Evolutionary conservation across 2,329 filamentous ascomycete species (phyloP).

Genomic region (Ceratocystis papillata): DNA sequence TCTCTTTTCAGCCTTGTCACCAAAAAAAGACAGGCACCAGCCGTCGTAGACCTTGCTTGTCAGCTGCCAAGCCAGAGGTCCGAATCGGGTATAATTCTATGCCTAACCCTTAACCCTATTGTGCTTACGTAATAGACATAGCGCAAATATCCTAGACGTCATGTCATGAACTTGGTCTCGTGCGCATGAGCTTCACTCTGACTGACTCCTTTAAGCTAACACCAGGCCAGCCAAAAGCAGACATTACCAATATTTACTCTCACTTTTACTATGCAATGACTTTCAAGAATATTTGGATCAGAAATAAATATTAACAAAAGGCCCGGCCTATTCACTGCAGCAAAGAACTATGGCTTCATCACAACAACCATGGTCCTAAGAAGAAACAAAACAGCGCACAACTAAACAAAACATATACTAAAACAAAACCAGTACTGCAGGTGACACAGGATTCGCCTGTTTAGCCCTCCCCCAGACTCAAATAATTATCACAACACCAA

Average conservation of each 20-base stretch:
- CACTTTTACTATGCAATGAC: neutral
- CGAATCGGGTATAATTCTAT: too few relatives aligned
- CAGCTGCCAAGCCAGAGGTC: too few relatives aligned
- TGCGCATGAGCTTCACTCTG: too few relatives aligned
- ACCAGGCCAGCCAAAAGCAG: neutral
- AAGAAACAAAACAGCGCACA: constrained; percentile 7
- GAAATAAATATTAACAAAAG: constrained; percentile 10
- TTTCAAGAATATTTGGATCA: constrained; percentile 6
- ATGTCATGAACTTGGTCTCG: too few relatives aligned
- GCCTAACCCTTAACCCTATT: neutral
- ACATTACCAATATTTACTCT: neutral
- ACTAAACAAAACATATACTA: neutral
- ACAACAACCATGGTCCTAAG: neutral
- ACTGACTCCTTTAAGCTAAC: neutral
- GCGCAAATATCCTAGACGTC: too few relatives aligned
- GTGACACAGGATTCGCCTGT: constrained; percentile 12
- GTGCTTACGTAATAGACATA: neutral
- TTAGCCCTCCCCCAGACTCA: neutral
- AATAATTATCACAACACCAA: constrained; percentile 6
- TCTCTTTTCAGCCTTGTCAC: too few relatives aligned
- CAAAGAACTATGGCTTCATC: constrained; percentile 8
- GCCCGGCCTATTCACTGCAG: neutral
- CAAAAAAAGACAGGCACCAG: too few relatives aligned
- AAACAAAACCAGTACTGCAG: constrained; percentile 9
- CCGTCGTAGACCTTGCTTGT: too few relatives aligned